Conservation (phyloP, 768 basidiomycete species). For the Boletus subparvulus region DNA sequence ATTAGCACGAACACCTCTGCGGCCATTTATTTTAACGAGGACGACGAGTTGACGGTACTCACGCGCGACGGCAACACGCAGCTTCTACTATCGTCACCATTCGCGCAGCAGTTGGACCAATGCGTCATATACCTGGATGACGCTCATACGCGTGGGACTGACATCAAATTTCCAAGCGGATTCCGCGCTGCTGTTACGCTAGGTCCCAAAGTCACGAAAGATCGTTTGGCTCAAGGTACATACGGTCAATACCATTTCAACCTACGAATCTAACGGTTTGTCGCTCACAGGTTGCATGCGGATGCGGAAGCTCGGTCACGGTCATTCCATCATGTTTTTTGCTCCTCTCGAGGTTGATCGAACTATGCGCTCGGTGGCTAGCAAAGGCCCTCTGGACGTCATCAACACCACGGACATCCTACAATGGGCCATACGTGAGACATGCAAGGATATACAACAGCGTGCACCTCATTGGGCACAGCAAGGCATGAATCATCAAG, state of each 20-base stretch:
- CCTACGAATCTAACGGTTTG: neutral
- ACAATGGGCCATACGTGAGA: slow-evolving; percentile 42
- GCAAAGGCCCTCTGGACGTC: slow-evolving; percentile 1
- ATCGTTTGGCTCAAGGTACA: slow-evolving; percentile 46
- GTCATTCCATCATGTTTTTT: no score
- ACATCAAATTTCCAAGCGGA: slow-evolving; percentile 45
- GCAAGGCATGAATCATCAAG: slow-evolving; percentile 37
- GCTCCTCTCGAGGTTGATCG: slow-evolving; percentile 12
- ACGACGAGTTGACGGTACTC: no score
- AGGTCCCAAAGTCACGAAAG: slow-evolving; percentile 41
- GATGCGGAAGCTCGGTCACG: slow-evolving; percentile 45
- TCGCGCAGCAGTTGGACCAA: no score
- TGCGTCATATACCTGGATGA: slow-evolving; percentile 49
- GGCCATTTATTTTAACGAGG: slow-evolving; percentile 38
- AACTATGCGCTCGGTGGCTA: neutral
- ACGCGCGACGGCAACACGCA: no score
- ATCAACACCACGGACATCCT: slow-evolving; percentile 37
- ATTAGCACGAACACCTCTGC: slow-evolving; percentile 33
- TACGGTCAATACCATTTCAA: neutral
- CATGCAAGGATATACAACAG: no score
- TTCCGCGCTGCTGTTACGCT: slow-evolving; percentile 16
- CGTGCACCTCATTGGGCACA: no score
- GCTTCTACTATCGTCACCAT: no score
- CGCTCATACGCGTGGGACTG: slow-evolving; percentile 49
- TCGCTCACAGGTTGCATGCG: slow-evolving; percentile 43